Percentiles rank a stretch among this genome's conserved stretches.
Conservation (phyloP, 1,139 yeast genomes). For the Citeromyces hawaiiensis region DNA sequence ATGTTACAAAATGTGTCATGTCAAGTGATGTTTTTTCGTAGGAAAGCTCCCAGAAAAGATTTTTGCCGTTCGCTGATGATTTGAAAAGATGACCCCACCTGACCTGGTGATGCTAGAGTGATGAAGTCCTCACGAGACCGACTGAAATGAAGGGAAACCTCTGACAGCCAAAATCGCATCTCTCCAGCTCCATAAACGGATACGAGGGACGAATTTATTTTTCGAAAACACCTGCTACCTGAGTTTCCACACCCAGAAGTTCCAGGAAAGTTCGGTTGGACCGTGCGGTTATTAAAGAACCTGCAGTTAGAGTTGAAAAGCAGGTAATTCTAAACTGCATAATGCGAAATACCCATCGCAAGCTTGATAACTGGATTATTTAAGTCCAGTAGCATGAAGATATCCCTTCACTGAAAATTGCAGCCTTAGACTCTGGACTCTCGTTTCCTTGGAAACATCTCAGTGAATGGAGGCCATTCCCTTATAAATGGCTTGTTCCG, state of each 20-base stretch:
- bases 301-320: conserved; percentile 51
- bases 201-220: conserved; percentile 54
- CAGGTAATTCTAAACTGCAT: conserved; percentile 59
- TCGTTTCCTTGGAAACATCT: conserved; percentile 81
- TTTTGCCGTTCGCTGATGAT: too few species aligned
- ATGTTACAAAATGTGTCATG: too few species aligned
- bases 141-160: conserved; percentile 13
- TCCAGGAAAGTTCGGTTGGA: conserved; percentile 34
- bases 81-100: too few species aligned
- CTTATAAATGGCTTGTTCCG: conserved; percentile 66
- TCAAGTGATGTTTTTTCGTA: too few species aligned
- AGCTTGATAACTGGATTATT: conserved; percentile 73
- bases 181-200: conserved; percentile 43
- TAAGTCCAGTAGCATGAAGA: conserved; percentile 31
- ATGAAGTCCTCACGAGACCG: too few species aligned
- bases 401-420: conserved; percentile 35
- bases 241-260: conserved; percentile 8
- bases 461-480: conserved; percentile 72
- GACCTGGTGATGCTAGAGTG: too few species aligned
- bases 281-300: conserved; percentile 29
- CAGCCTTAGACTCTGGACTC: conserved; percentile 69
- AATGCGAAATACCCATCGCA: conserved; percentile 67
- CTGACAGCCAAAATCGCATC: conserved; percentile 48
- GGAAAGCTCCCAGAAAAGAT: too few species aligned
- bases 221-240: conserved; percentile 46